A percentile compares a stretch with the other conserved stretches of the same genome.
Conservation (phyloP, 2,329 filamentous ascomycete genomes). For the Stagonosporopsis chrysanthemi region DNA sequence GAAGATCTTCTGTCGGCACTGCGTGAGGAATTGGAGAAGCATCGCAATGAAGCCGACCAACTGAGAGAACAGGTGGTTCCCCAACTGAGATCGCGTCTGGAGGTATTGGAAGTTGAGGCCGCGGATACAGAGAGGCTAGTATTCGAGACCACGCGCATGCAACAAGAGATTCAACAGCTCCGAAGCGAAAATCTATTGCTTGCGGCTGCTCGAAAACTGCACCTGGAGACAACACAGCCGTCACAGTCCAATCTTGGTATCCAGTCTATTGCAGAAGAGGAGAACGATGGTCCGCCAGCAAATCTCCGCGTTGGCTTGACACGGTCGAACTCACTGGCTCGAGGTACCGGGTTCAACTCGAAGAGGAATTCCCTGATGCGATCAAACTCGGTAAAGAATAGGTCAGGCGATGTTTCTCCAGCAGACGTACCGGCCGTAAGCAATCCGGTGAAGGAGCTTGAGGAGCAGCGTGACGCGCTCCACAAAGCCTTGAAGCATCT, state of each 20-base stretch:
- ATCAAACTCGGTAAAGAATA: slow-evolving; percentile 53
- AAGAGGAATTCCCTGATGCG: slow-evolving; percentile 60
- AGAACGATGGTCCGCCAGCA: slow-evolving; percentile 46
- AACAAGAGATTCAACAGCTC: slow-evolving; percentile 74
- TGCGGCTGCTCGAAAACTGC: slow-evolving; percentile 56
- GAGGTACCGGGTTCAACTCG: slow-evolving; percentile 54
- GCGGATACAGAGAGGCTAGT: slow-evolving; percentile 74
- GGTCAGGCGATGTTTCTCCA: slow-evolving; percentile 62
- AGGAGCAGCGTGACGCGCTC: slow-evolving; percentile 90
- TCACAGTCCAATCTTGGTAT: slow-evolving; percentile 58
- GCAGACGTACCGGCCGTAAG: slow-evolving; percentile 51
- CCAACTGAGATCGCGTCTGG: slow-evolving; percentile 75
- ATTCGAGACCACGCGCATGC: slow-evolving; percentile 83
- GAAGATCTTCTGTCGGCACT: slow-evolving; percentile 89
- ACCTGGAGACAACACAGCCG: slow-evolving; percentile 53
- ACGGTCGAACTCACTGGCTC: slow-evolving; percentile 72
- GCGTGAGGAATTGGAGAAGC: slow-evolving; percentile 79
- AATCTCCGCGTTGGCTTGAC: slow-evolving; percentile 60
- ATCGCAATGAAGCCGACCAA: slow-evolving; percentile 89
- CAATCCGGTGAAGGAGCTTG: slow-evolving; percentile 79
- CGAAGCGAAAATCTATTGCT: slow-evolving; percentile 71
- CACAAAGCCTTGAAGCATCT: slow-evolving; percentile 86
- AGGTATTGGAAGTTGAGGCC: slow-evolving; percentile 78
- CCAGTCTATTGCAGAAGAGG: slow-evolving; percentile 68
- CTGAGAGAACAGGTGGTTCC: slow-evolving; percentile 88